Evolutionary conservation across 2,329 filamentous ascomycete species (phyloP).

Genomic region (Beauveria pseudobassiana): DNA sequence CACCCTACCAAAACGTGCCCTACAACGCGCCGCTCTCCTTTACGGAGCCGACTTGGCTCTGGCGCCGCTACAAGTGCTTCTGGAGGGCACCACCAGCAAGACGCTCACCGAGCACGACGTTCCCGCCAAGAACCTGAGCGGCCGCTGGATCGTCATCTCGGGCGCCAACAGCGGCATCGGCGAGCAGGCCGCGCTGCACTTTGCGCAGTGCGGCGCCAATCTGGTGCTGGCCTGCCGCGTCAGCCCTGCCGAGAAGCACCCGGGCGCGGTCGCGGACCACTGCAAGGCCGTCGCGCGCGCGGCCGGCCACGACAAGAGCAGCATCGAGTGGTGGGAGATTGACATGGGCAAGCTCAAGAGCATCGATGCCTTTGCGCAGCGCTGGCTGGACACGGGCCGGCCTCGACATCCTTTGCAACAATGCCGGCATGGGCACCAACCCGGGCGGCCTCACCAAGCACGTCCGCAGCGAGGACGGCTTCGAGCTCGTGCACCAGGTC

Average conservation of each 20-base stretch:
- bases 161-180: slow-evolving; percentile 21
- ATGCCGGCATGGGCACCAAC: slow-evolving; percentile 19
- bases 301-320: slow-evolving; percentile 12
- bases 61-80: slow-evolving; percentile 8
- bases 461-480: slow-evolving; percentile 21
- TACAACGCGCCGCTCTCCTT: slow-evolving; percentile 13
- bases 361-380: slow-evolving; percentile 20
- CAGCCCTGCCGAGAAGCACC: slow-evolving; percentile 19
- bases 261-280: slow-evolving; percentile 17
- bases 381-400: slow-evolving; percentile 19
- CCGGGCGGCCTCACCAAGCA: slow-evolving; percentile 11
- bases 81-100: slow-evolving; percentile 9
- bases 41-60: slow-evolving; percentile 7
- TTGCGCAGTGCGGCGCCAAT: slow-evolving; percentile 22
- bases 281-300: slow-evolving; percentile 13
- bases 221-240: slow-evolving; percentile 20
- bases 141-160: slow-evolving; percentile 14
- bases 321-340: slow-evolving; percentile 22
- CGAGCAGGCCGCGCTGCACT: slow-evolving; percentile 18
- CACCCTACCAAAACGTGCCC: slow-evolving; percentile 1
- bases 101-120: slow-evolving; percentile 7
- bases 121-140: slow-evolving; percentile 6
- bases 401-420: slow-evolving; percentile 24
- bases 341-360: slow-evolving; percentile 19
- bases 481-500: slow-evolving; percentile 25